Conservation (phyloP, 352 stramenopile genomes). For the Globisporangium echinulatum region DNA sequence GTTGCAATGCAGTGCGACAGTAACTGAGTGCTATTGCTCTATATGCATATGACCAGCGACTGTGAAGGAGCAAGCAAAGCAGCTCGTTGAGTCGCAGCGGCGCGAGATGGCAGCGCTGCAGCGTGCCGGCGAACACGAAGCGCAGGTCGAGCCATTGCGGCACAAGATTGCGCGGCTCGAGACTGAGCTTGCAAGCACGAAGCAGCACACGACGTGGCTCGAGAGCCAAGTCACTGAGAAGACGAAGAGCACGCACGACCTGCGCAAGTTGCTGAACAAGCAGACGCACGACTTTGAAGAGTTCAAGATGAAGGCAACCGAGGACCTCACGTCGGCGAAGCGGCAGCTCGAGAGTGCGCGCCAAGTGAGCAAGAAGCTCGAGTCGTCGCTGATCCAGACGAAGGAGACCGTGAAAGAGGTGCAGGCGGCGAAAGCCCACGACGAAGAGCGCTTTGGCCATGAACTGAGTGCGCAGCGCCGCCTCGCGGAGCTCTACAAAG, state of each 20-base stretch:
- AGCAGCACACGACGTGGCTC: slow-evolving; percentile 63
- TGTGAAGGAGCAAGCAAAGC: slow-evolving; percentile 45
- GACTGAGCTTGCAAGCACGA: slow-evolving; percentile 41
- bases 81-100: slow-evolving; percentile 48
- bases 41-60: slow-evolving; percentile 10
- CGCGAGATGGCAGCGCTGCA: slow-evolving; percentile 63
- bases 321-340: slow-evolving; percentile 40
- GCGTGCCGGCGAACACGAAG: slow-evolving; percentile 47
- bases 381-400: slow-evolving; percentile 47
- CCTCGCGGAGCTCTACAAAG: slow-evolving; percentile 68
- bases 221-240: slow-evolving; percentile 63
- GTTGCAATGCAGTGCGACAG: neutral
- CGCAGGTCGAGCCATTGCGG: slow-evolving; percentile 49
- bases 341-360: slow-evolving; percentile 55
- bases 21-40: neutral
- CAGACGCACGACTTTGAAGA: slow-evolving; percentile 50
- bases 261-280: slow-evolving; percentile 51
- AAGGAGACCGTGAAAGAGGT: slow-evolving; percentile 71
- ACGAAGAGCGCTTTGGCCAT: slow-evolving; percentile 58
- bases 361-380: slow-evolving; percentile 60
- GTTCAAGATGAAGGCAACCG: slow-evolving; percentile 36
- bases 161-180: slow-evolving; percentile 38
- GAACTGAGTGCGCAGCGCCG: slow-evolving; percentile 63
- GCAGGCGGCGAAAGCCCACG: slow-evolving; percentile 48
- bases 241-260: slow-evolving; percentile 50